Evolutionary conservation across 495 filamentous ascomycete genomes (phyloP), one percentile per base, ranked within the genome.

Genomic region (Entonaema liquescens): DNA sequence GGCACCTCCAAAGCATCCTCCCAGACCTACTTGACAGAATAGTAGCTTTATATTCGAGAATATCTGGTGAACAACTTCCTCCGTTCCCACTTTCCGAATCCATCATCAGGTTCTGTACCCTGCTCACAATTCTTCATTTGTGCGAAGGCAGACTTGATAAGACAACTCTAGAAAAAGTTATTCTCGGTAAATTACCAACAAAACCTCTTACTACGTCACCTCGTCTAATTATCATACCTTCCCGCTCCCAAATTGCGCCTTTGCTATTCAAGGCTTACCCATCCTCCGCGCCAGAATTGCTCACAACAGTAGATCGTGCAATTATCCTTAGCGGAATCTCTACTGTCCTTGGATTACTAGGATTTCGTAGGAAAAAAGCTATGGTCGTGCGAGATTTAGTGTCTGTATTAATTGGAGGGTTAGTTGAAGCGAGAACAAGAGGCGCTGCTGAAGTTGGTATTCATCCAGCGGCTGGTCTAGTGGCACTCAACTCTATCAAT

Each of bases 371-470:
- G 62, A 97, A 97, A 77, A 96, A 96, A 76, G 93, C 91, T 2
- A 87, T 98, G 71, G 86, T 98, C 2, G 82, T 97, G 65, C 89
- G 90, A 68, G 94, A 98, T 73, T 84, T 97, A 59, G 82, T 98
- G 7, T 87, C 88, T n/a, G 87, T 92, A 31, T 83, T 97, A 62
- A 91, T 95, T 59, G 91, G 91, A 61, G 92, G 90, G 1, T 82
- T 99, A 29, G 90, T 97, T n/a, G 92, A 97, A 77, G 96, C 96
- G 15, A 85, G 95, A 40, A 97, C 96, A 60, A 85, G 93, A 60
- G 93, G 94, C 33, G 96, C 95, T 59, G 95, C 96, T 19, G 95
- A 98, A 71, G 90, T 95, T 62, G 95, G 96, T 4, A 91, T 99
- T 49, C 95, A 98, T 79, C 96, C 96, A 50, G 94, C 93, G 26